phyloP scores from a whole-genome alignment of 2,329 filamentous ascomycete genomes.

The Clathrospora elynae region DNA sequence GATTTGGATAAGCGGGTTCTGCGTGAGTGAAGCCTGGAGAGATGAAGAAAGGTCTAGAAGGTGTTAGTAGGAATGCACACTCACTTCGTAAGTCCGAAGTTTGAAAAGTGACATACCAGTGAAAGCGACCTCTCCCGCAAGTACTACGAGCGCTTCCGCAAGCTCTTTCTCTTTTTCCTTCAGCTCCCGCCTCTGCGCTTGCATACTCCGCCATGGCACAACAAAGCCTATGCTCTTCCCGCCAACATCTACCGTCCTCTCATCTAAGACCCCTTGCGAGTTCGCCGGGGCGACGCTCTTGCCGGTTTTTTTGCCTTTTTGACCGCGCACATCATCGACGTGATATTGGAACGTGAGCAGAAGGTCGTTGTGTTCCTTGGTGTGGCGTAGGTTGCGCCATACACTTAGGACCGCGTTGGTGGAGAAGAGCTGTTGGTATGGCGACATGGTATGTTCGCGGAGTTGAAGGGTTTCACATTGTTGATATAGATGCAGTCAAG shows the following conservation, averaged over 20 bases:
- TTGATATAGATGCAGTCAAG: slow-evolving; percentile 1
- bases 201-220: slow-evolving; percentile 46
- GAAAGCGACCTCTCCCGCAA: slow-evolving; percentile 43
- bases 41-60: slow-evolving; percentile 33
- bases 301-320: slow-evolving; percentile 24
- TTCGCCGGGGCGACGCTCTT: slow-evolving; percentile 24
- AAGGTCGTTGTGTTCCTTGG: slow-evolving; percentile 39
- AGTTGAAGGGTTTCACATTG: slow-evolving; percentile 19
- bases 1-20: slow-evolving; percentile 42
- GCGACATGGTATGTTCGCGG: slow-evolving; percentile 31
- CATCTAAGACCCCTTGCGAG: slow-evolving; percentile 26
- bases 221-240: slow-evolving; percentile 44
- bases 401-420: slow-evolving; percentile 43
- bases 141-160: slow-evolving; percentile 41
- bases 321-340: slow-evolving; percentile 30
- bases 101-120: slow-evolving; percentile 26
- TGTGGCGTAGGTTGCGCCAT: slow-evolving; percentile 41
- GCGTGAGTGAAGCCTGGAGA: slow-evolving; percentile 40
- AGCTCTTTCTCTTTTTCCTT: slow-evolving; percentile 42
- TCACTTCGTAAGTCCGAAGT: not conserved
- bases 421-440: slow-evolving; percentile 43
- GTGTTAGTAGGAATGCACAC: slow-evolving; percentile 8
- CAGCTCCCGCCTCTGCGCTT: slow-evolving; percentile 40
- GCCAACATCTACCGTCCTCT: slow-evolving; percentile 23
- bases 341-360: slow-evolving; percentile 44